Percentiles rank a stretch among this genome's conserved stretches.
phyloP scores from a whole-genome alignment of 2,329 filamentous ascomycete genomes.

The Aspergillus unguis region DNA sequence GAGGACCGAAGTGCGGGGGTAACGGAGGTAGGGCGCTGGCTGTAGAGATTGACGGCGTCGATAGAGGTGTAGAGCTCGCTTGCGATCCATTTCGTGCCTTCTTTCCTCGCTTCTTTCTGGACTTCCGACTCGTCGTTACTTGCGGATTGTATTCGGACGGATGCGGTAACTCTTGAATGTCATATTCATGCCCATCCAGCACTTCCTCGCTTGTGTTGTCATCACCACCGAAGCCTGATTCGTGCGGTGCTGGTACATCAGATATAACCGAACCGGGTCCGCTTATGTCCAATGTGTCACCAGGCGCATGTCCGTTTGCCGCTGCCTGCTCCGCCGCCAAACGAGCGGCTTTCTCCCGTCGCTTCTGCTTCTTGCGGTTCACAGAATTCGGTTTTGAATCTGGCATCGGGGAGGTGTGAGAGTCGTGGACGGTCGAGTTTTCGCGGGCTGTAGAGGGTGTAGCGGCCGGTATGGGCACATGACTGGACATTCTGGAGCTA shows the following conservation, averaged over 20 bases:
- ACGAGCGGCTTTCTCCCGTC: constrained; percentile 78
- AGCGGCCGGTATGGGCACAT: constrained; percentile 23
- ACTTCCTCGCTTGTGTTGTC: constrained; percentile 51
- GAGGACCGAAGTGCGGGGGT: constrained; percentile 42
- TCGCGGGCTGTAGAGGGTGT: constrained; percentile 30
- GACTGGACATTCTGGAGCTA: constrained; percentile 29
- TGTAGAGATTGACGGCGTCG: constrained; percentile 44
- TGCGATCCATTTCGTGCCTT: constrained; percentile 36
- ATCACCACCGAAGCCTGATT: constrained; percentile 28
- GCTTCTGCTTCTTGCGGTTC: constrained; percentile 94
- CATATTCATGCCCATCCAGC: constrained; percentile 55
- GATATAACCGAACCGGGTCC: constrained; percentile 31
- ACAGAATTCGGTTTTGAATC: constrained; percentile 50
- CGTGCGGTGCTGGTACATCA: constrained; percentile 28
- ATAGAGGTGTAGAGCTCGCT: constrained; percentile 38
- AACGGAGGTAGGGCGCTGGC: constrained; percentile 43
- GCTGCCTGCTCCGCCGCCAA: constrained; percentile 56
- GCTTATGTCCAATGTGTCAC: constrained; percentile 32
- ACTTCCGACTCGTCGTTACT: constrained; percentile 30
- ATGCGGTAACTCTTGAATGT: constrained; percentile 30
- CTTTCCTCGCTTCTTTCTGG: constrained; percentile 43
- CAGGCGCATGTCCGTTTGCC: constrained; percentile 26
- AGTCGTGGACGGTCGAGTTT: constrained; percentile 20
- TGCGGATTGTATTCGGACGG: constrained; percentile 20
- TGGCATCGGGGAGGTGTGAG: constrained; percentile 8